These are phyloP conservation scores for Xylaria castorea DNA, from an alignment of 495 filamentous ascomycete genomes.

Conservation along the genomic window DNA sequence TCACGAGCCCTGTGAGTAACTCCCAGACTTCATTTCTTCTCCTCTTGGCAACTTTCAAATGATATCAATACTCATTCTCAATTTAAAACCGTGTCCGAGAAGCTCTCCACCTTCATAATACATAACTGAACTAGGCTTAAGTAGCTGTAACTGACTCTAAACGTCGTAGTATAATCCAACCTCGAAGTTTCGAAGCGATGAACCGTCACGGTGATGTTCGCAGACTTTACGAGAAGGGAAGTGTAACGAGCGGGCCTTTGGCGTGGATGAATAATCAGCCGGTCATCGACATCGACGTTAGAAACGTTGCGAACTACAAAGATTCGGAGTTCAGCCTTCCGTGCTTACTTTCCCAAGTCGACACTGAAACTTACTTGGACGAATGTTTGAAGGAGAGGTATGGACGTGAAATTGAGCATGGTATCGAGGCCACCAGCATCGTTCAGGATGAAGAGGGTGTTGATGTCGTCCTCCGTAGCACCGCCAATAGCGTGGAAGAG, in stretches of 20 bases:
- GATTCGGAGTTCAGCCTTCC: conserved; percentile 48
- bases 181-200: conserved; percentile 44
- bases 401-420: conserved; percentile 45
- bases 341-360: conserved; percentile 48
- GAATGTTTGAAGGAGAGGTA: conserved; percentile 40
- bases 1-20: conserved; percentile 36
- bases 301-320: conserved; percentile 35
- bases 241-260: conserved; percentile 31
- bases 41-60: not conserved
- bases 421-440: conserved; percentile 43
- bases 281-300: conserved; percentile 38
- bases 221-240: conserved; percentile 29
- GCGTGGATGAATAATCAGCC: conserved; percentile 38
- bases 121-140: not conserved
- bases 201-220: conserved; percentile 40
- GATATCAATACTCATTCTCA: not conserved
- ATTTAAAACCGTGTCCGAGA: not conserved
- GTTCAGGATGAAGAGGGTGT: conserved; percentile 45
- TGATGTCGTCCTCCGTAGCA: conserved; percentile 35
- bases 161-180: conserved; percentile 33
- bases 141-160: not conserved
- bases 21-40: not conserved
- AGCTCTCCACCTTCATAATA: not conserved
- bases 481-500: conserved; percentile 30
- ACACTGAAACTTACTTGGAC: conserved; percentile 51